Conservation (phyloP, 2,329 filamentous ascomycete genomes). For the Ceratocystis huliohia region DNA sequence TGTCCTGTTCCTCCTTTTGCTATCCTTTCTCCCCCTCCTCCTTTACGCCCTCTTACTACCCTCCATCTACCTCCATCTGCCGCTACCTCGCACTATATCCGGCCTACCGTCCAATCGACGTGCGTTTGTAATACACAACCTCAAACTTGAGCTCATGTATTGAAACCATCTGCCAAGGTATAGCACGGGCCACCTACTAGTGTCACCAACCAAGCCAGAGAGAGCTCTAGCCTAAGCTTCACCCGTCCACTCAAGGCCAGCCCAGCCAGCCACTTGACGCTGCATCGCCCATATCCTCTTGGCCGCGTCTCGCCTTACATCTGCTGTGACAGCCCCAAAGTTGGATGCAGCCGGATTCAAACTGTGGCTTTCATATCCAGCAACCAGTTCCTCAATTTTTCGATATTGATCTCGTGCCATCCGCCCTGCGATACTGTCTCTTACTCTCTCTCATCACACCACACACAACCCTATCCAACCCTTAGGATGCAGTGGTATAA, state of each 20-base stretch:
- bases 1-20: neutral
- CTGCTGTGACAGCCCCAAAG: neutral
- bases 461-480: constrained; percentile 27
- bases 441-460: constrained; percentile 22
- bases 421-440: neutral
- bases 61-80: too few relatives aligned
- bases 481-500: constrained; percentile 26
- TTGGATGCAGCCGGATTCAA: neutral
- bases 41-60: neutral
- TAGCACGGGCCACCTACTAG: too few relatives aligned
- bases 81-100: too few relatives aligned
- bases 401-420: neutral
- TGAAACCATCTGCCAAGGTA: too few relatives aligned
- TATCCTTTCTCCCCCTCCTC: neutral
- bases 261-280: neutral
- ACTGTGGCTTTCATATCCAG: neutral
- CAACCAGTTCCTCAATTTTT: neutral
- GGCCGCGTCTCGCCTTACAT: neutral
- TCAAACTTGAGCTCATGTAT: too few relatives aligned
- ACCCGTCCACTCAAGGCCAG: neutral
- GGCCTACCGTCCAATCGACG: too few relatives aligned
- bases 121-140: too few relatives aligned
- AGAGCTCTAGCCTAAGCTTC: neutral
- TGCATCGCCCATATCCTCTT: neutral
- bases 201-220: too few relatives aligned